Evolutionary conservation across 768 basidiomycete species (phyloP), one percentile per base, ranked within the genome.

Genomic region (Suillus tomentosus): DNA sequence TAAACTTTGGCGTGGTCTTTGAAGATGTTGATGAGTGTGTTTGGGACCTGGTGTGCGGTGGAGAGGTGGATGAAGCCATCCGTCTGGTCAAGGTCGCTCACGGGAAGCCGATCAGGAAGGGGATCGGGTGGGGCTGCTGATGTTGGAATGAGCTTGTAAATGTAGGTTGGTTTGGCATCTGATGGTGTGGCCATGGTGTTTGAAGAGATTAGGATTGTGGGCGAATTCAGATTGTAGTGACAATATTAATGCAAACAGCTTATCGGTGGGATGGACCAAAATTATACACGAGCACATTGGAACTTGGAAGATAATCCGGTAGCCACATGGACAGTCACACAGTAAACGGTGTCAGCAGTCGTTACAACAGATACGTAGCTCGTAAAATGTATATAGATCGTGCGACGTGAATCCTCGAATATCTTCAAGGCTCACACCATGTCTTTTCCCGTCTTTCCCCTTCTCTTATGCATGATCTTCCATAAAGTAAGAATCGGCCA

Each of bases 141-240:
- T 45, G 77, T 69, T 14, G 81, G 77, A 39, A 88, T 73, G 64
- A 90, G 81, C 68, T 89, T 90, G 79, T 89, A 90, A 65, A 89
- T 60, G 72, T 86, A 87, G 3, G 77, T 81, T 5, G 85, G 87
- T 47, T 59, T 45, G 54, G 60, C 24, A 40, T 53, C 54, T 37
- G 27, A 22, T 27, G 36, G 63, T 7, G 54, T 2, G 57, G 63
- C 53, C 67, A 70, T 68, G 43, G 31, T 63, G 45, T 37, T 27
- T 14, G 34, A 14, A 27, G n/a, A 51, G 19, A 51, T 37, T 34
- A 19, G 15, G 15, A 34, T 19, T 54, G 11, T 19, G 53, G 19
- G 53, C 11, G 19, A 34, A 34, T n/a, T 54, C 11, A 53, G 43
- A 45, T n/a, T 13, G 40, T 42, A 9, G 40, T 17, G 40, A 42